Evolutionary conservation across 2,329 filamentous ascomycete species (phyloP), one percentile per base, ranked within the genome.

Genomic region (Purpureocillium lavendulum): DNA sequence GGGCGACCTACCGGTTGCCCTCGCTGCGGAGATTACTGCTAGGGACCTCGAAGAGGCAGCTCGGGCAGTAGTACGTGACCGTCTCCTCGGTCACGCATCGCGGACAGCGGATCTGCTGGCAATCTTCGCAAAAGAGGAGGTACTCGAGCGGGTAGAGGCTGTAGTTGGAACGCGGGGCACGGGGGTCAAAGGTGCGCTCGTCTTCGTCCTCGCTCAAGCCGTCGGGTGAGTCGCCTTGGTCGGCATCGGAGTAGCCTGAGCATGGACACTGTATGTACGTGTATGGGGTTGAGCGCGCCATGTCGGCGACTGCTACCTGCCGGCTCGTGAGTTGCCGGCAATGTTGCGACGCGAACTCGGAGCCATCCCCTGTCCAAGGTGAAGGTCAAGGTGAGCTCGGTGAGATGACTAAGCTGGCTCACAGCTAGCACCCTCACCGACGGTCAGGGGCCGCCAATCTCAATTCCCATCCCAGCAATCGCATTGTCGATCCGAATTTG

Each of bases 51-150:
- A 98, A 97, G 41, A 98, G 66, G 59, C 92, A 98, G 58, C 80
- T 90, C 5, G 92, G 92, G 55, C 92, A 98, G 63, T 87, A 98
- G 72, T 88, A 96, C 39, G 87, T 92, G 35, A 94, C 81, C 40
- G 95, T 88, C 65, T 98, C 92, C 58, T 98, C 92, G 35, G 82
- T 77, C 39, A 94, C 85, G 56, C 92, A 98, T 65, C 88, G 75
- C 6, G 87, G 86, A 58, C 92, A 98, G 50, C 92, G 84, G 45
- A 97, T 94, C 62, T 95, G 84, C 58, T 94, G 87, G 61, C 92
- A 98, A 59, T 97, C 92, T 58, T 95, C 90, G 68, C 92, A 98
- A 67, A 94, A 98, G 31, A 97, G 75, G 18, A 98, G 76, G 57
- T 96, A 82, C 56, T 97, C 90, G 33, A 96, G 80, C 1, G 92